Base-by-base conservation (phyloP, 176 grass and related monocot genomes). In the Paspalum notatum region DNA sequence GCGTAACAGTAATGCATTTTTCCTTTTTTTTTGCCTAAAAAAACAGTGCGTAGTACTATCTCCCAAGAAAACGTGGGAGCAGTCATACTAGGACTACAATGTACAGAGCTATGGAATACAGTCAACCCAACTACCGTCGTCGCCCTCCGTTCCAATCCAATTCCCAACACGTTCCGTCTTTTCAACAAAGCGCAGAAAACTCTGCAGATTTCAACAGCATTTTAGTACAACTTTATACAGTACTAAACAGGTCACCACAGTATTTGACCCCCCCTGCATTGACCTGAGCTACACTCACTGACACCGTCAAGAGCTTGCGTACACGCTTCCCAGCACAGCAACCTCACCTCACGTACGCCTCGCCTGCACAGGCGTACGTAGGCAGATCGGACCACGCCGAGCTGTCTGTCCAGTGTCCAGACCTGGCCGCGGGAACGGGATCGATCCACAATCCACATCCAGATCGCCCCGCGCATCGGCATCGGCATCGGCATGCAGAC, bases 391-490 rank as follows among this genome's bases (percentile, higher is more conserved):
- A 55, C 51, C 62, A 82, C 71, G 66, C 27, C 50, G 14, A 26
- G 68, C 74, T 89, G 64, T 73, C 66, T 32, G 32, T 32, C 32
- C 2, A 32, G 32, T 32, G 32, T 32, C 32, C 2, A 32, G 32
- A 32, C 32, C 32, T 32, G 32, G 32, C 32, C 32, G 32, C 32
- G 32, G 32, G 32, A 32, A 32, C 58, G 26, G 22, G 24, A 61
- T 26, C 56, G 57, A 60, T 61, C 58, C 40, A 42, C n/a, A n/a
- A n/a, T 32, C 32, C 32, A 46, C 66, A 83, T 88, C 86, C 25
- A 85, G 78, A 89, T 89, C 82, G 53, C 8, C 14, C 52, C 20
- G 11, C 48, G 18, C 17, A 9, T 50, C 32, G 32, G 32, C 32
- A 32, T 32, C 32, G 2, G 32, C 32, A 47, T 42, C 71, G 12